These are phyloP conservation scores for Erysimum cheiri DNA, from an alignment of 441 rosid species.

Conservation along the genomic window DNA sequence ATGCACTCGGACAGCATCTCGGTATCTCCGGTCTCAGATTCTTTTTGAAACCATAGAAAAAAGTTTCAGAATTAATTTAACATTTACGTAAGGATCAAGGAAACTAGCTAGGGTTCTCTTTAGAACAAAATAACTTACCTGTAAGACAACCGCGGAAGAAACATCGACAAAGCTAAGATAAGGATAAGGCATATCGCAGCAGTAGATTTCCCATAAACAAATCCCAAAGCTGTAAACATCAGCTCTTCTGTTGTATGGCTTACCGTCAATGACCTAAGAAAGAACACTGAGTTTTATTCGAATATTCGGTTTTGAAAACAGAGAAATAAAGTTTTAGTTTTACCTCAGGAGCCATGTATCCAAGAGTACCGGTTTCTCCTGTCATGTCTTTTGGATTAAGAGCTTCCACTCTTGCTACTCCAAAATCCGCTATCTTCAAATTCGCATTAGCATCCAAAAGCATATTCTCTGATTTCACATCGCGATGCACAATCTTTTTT, in stretches of 20 bases:
- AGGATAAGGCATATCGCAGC: conserved; percentile 91
- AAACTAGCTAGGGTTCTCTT: background rate
- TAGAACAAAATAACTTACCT: conserved; percentile 52
- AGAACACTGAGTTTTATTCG: background rate
- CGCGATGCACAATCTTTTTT: conserved; percentile 91
- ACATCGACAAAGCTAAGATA: conserved; percentile 79
- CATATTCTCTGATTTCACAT: conserved; percentile 95
- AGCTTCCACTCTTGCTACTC: conserved; percentile 96
- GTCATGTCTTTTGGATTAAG: conserved; percentile 92
- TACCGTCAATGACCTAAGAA: conserved; percentile 79
- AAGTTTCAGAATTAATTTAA: background rate
- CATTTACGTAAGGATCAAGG: conserved; percentile 11
- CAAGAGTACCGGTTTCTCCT: conserved; percentile 95
- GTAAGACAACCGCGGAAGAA: conserved; percentile 77
- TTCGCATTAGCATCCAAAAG: conserved; percentile 60
- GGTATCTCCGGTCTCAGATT: conserved; percentile 86
- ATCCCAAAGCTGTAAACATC: conserved; percentile 96
- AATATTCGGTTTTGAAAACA: background rate
- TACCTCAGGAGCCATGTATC: conserved; percentile 99
- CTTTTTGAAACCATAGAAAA: conserved; percentile 43
- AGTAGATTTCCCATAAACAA: conserved; percentile 93
- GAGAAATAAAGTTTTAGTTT: background rate
- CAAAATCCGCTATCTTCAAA: conserved; percentile 92
- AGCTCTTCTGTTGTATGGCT: conserved; percentile 86
- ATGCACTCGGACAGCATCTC: conserved; percentile 77